Conservation (phyloP, 2,329 filamentous ascomycete genomes). For the Penicillium oxalicum region DNA sequence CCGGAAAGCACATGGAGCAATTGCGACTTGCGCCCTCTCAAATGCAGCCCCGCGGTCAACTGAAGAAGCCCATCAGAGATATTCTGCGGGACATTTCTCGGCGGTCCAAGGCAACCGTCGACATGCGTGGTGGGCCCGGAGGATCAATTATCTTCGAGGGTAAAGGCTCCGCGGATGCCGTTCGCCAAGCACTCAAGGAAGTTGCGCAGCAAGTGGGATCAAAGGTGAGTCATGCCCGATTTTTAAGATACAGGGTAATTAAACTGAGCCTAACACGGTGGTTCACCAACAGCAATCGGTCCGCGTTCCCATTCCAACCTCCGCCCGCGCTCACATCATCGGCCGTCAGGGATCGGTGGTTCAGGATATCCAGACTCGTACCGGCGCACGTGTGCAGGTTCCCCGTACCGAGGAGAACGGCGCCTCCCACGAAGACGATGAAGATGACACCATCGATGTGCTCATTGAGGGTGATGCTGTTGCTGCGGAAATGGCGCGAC, state of each 20-base stretch:
- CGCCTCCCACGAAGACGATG: constrained; percentile 67
- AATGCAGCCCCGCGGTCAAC: constrained; percentile 66
- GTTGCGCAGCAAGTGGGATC: constrained; percentile 80
- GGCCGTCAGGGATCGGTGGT: constrained; percentile 86
- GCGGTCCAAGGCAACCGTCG: constrained; percentile 79
- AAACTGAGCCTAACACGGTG: constrained; percentile 2
- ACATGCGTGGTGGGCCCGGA: constrained; percentile 65
- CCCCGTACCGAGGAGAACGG: constrained; percentile 68
- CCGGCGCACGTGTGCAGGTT: constrained; percentile 83
- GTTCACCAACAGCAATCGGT: constrained; percentile 51
- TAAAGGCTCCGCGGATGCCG: constrained; percentile 73
- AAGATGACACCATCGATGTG: constrained; percentile 73
- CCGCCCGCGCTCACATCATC: constrained; percentile 83
- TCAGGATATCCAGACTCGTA: constrained; percentile 81
- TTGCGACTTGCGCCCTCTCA: constrained; percentile 69
- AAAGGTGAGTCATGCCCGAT: constrained; percentile 53
- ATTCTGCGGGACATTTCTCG: constrained; percentile 88
- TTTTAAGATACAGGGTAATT: not conserved
- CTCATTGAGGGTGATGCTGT: constrained; percentile 86
- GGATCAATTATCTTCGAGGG: constrained; percentile 77
- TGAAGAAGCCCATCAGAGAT: constrained; percentile 80
- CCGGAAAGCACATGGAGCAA: constrained; percentile 73
- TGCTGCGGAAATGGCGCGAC: constrained; percentile 74
- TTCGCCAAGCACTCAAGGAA: constrained; percentile 82
- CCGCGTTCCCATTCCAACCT: constrained; percentile 74